Base-by-base conservation (phyloP, 2,329 filamentous ascomycete genomes). In the Capronia americana region DNA sequence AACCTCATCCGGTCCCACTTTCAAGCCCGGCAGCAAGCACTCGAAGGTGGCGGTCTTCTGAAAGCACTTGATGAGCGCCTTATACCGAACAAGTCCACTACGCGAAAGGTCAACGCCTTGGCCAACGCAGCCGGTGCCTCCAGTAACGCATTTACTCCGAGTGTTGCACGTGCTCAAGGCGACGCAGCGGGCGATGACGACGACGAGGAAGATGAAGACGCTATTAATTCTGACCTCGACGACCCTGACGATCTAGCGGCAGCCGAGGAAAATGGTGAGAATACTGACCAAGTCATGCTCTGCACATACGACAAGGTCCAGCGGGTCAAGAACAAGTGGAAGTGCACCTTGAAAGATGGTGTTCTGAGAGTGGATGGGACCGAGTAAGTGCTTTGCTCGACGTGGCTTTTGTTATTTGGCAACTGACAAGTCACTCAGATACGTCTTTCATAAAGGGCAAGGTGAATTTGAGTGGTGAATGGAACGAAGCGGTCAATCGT, bases 301-400 rank as follows among this genome's bases (percentile, higher is more conserved):
- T 99, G 95, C 83, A 97, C 96, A 77, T 99, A 99, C 77, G 95
- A 99, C 83, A 99, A 99, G 83, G 95, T 99, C 10, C 94, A 98
- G 81, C 87, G 95, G 56, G 95, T 98, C 75, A 99, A 99, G 88
- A 99, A 98, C 82, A 99, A 95, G 87, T 95, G 92, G 92, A 99
- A 99, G 91, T 99, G 95, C 81, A 93, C 92, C 0, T 88, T 99
- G 70, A 98, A 98, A 82, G 95, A 99, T 75, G 95, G 95, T 23
- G 92, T 99, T 20, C 85, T 99, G 72, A 96, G 92, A 53, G 92
- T 96, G 44, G 93, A 94, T 72, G 92, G 92, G 72, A 96, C 92
- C 80, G 95, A 99, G 85, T 90, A 79, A 79, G 86, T 83, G 14
- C 17, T 44, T 26, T 26, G 1, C 12, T n/a, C 46, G 53, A 51